Evolutionary conservation across 306 rosid species (phyloP).

Genomic region (Vachellia collinsii): DNA sequence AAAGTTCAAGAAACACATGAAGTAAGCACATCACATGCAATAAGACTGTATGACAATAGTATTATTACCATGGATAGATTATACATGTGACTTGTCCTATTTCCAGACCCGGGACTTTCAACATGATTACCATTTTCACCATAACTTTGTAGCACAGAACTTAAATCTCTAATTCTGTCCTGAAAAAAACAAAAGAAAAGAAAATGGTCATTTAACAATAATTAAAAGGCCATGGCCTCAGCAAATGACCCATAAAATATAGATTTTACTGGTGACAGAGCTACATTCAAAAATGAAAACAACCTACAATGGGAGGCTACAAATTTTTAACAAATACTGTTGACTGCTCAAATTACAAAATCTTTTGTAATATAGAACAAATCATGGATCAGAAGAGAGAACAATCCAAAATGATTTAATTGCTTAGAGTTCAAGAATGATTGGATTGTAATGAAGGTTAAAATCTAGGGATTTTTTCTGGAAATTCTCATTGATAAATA

Average conservation of each 20-base stretch:
- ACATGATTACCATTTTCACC: constrained; percentile 56
- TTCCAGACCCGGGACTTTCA: constrained; percentile 49
- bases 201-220: constrained; percentile 14
- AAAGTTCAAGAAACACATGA: constrained; percentile 6
- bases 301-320: not conserved
- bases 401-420: not conserved
- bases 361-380: not conserved
- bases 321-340: constrained; percentile 12
- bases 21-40: constrained; percentile 15
- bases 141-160: constrained; percentile 48
- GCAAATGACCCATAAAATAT: constrained; percentile 2
- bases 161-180: constrained; percentile 78
- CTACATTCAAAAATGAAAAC: constrained; percentile 21
- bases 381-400: not conserved
- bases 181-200: constrained; percentile 39
- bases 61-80: constrained; percentile 58
- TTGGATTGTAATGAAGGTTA: not conserved
- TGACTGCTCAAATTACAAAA: not conserved
- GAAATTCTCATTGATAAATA: not conserved
- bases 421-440: not conserved
- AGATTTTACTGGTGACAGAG: constrained; percentile 19
- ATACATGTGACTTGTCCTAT: constrained; percentile 50
- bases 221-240: constrained; percentile 22
- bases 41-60: constrained; percentile 49
- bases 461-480: not conserved